These are phyloP conservation scores for Krasilnikovozyma curviuscula DNA, from an alignment of 768 basidiomycete genomes.

Conservation along the genomic window DNA sequence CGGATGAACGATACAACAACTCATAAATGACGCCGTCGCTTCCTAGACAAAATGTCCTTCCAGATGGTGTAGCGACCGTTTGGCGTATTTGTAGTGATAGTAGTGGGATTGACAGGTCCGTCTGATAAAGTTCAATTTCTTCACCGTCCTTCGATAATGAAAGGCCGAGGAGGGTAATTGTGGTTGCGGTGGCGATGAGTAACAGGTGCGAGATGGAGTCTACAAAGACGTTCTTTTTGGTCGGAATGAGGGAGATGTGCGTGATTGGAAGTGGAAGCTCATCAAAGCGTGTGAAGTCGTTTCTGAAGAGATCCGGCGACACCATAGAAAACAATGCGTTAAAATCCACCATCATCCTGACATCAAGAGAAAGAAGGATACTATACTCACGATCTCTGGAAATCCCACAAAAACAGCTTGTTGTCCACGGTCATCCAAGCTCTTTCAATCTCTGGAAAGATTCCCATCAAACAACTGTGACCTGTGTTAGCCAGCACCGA, in stretches of 20 bases:
- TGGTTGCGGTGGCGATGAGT: slow-evolving; percentile 71
- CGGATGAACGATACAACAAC: slow-evolving; percentile 70
- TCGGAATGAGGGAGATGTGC: neutral
- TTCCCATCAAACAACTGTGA: slow-evolving; percentile 36
- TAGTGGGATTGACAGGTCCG: slow-evolving; percentile 57
- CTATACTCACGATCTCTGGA: slow-evolving; percentile 59
- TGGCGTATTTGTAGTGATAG: no score
- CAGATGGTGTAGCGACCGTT: slow-evolving; percentile 55
- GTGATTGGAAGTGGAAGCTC: slow-evolving; percentile 29
- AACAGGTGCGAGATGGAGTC: slow-evolving; percentile 77
- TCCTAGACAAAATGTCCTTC: slow-evolving; percentile 71
- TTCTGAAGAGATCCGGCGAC: slow-evolving; percentile 36
- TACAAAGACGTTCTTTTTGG: slow-evolving; percentile 50
- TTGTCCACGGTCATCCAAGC: slow-evolving; percentile 92
- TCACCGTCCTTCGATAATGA: slow-evolving; percentile 30
- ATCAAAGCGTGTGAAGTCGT: slow-evolving; percentile 75
- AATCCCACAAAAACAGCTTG: slow-evolving; percentile 91
- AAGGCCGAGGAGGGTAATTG: slow-evolving; percentile 67
- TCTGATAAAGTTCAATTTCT: slow-evolving; percentile 77
- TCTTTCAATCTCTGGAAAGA: slow-evolving; percentile 79
- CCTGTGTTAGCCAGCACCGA: no score
- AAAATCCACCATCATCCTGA: neutral
- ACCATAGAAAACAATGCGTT: neutral
- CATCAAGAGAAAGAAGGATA: no score
- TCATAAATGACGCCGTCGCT: slow-evolving; percentile 82